Evolutionary conservation across 352 stramenopile genomes (phyloP), one percentile per base, ranked within the genome.

Genomic region (Phytophthora vignae): DNA sequence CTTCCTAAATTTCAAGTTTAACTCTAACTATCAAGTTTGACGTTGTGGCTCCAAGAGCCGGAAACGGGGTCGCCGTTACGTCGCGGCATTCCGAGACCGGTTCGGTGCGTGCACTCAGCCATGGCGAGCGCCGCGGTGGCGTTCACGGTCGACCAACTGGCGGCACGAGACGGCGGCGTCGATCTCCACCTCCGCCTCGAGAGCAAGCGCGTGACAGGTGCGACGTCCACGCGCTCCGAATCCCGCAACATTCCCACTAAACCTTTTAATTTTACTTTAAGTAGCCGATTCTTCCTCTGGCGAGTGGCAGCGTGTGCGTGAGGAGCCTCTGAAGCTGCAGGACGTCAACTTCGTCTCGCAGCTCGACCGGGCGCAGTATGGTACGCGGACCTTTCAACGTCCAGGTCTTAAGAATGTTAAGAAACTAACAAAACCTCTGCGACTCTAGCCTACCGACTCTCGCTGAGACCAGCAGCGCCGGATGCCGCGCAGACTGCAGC

Each of bases 51-150:
- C 27, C 27, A 29, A 29, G 42, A 50, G 42, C 42, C 42, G 44
- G 69, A 53, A 69, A 58, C 15, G 42, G 55, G 48, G 50, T 48
- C 36, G 56, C 52, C 57, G 69, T 65, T 66, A 66, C 70, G 49
- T 74, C 54, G 59, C 54, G 36, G 38, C 57, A 27, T 52, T 60
- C 17, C 40, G 33, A 68, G 25, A 64, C 62, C 53, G n/a, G 6
- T 12, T 70, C 50, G 29, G 36, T 48, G 22, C 11, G 54, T 59
- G 49, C 56, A 59, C n/a, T 55, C 22, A 11, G 21, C 52, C 17
- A 82, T 82, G 75, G 57, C 68, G 27, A 69, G 71, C 46, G 53
- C 59, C 52, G 71, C 71, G 10, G 52, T 76, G 11, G 49, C 69
- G 15, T 67, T 82, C 29, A 64, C 71, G 7, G 61, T 73, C 7